Evolutionary conservation across 352 stramenopile genomes (phyloP), one percentile per base, ranked within the genome.

Genomic region (Phytophthora aleatoria): DNA sequence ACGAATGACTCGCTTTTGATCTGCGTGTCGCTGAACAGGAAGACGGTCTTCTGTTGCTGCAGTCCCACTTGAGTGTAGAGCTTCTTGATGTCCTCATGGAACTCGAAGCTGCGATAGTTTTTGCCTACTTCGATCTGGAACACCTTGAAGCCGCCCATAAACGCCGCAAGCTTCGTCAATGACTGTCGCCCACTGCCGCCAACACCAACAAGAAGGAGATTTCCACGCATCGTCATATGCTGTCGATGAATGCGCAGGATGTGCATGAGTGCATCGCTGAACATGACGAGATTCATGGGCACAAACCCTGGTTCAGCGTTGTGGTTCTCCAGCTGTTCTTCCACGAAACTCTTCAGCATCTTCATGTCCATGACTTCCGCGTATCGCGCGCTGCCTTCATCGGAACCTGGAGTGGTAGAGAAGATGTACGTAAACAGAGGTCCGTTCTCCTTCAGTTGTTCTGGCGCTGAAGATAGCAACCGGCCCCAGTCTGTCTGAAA

Each of bases 51-150:
- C 43, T 95, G 91, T 49, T 93, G 87, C 27, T 92, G 74, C 7
- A 96, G 57, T 3, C 91, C 94, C 8, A 89, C 84, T 53, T 89
- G 83, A 28, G 83, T 68, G 48, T 91, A 94, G 5, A 98, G 67
- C 31, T 91, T 90, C 59, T 98, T 98, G 8, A 98, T 84, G 49
- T 98, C 94, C 31, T 98, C 93, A 49, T 95, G 85, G 67, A 97
- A 98, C 65, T 98, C 93, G 26, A 89, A 77, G 8, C 71, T 77
- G 11, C 93, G 79, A 52, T 98, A 98, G 35, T 97, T 96, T 71
- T 98, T 98, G n/a, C 91, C 87, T 1, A 98, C 92, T 74, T 98
- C 94, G 48, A 98, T 97, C 54, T 93, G 90, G 42, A 97, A 97
- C 5, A 96, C 61, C 42, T 93, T 92, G 53, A 95, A 95, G 11